A percentile compares a stretch with the other conserved stretches of the same genome.
These are phyloP conservation scores for Lodderomyces orthopsilosis DNA, from an alignment of 1,139 yeast genomes.

Conservation along the genomic window DNA sequence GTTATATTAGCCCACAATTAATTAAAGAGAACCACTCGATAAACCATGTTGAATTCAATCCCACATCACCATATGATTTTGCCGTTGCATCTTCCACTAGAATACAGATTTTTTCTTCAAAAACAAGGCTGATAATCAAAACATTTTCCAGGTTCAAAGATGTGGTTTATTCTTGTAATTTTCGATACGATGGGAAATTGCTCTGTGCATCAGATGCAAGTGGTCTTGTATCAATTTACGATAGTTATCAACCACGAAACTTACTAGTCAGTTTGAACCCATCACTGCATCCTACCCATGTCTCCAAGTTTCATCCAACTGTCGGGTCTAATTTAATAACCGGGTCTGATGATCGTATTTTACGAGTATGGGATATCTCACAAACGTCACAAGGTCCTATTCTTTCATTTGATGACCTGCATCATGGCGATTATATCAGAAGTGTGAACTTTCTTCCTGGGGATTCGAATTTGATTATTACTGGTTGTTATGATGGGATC, in stretches of 20 bases:
- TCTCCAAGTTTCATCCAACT: constrained; percentile 86
- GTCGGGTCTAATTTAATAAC: constrained; percentile 71
- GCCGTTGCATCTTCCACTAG: constrained; percentile 92
- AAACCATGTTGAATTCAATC: constrained; percentile 83
- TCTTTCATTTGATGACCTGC: constrained; percentile 58
- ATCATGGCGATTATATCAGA: constrained; percentile 84
- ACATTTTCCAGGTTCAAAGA: constrained; percentile 91
- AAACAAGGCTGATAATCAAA: constrained; percentile 85
- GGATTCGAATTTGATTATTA: constrained; percentile 70
- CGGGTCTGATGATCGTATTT: constrained; percentile 88
- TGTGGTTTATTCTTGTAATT: constrained; percentile 83
- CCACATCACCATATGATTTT: constrained; percentile 83
- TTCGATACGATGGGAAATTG: constrained; percentile 76
- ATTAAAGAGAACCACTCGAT: constrained; percentile 94
- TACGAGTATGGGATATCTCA: constrained; percentile 85
- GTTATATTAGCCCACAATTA: constrained; percentile 76
- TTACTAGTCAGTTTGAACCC: constrained; percentile 78
- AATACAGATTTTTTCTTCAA: constrained; percentile 87
- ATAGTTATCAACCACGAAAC: constrained; percentile 74
- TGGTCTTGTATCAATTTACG: constrained; percentile 81
- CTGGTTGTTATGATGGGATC: constrained; percentile 91
- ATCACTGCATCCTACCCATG: constrained; percentile 84
- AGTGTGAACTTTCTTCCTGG: constrained; percentile 77
- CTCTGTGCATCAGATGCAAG: constrained; percentile 87
- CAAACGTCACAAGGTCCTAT: constrained; percentile 65